These are phyloP conservation scores for Candida pseudocylindracea DNA, from an alignment of 1,139 yeast species.

Conservation along the genomic window DNA sequence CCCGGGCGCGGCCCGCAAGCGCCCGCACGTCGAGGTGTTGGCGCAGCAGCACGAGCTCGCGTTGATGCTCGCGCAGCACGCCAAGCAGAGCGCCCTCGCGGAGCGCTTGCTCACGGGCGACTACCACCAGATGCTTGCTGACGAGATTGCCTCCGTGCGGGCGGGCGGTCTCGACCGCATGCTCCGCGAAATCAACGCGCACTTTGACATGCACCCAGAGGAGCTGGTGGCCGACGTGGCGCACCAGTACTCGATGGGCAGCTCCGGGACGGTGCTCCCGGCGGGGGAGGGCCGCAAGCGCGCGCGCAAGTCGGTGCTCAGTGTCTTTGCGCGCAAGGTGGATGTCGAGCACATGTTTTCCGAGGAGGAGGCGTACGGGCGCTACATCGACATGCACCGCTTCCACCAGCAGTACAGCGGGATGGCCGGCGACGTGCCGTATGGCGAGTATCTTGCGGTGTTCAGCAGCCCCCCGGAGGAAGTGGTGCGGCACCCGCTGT, in stretches of 20 bases:
- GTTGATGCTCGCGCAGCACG: constrained; percentile 24
- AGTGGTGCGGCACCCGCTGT: too few species aligned
- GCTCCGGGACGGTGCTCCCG: too few species aligned
- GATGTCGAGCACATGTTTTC: constrained; percentile 23
- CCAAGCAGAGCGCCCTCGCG: too few species aligned
- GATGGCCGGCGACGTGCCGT: constrained; percentile 13
- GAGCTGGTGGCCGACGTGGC: too few species aligned
- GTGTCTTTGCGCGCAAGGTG: constrained; percentile 25
- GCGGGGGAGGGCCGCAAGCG: too few species aligned
- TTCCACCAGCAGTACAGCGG: constrained; percentile 29
- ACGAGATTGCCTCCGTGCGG: constrained; percentile 7
- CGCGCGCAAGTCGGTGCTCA: constrained; percentile 1
- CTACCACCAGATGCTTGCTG: too few species aligned
- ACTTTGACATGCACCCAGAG: too few species aligned
- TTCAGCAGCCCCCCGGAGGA: constrained; percentile 13
- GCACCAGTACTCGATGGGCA: too few species aligned
- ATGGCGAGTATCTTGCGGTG: constrained; percentile 25
- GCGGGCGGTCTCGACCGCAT: constrained; percentile 23
- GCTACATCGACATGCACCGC: constrained; percentile 30
- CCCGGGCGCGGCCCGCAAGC: constrained; percentile 4
- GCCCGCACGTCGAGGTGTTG: constrained; percentile 21
- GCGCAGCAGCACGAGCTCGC: constrained; percentile 53
- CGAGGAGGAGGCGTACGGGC: constrained; percentile 43
- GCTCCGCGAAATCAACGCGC: constrained; percentile 1
- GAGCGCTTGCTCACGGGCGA: too few species aligned